These are phyloP conservation scores for Suillus fuscotomentosus DNA, from an alignment of 768 basidiomycete genomes.

Conservation along the genomic window DNA sequence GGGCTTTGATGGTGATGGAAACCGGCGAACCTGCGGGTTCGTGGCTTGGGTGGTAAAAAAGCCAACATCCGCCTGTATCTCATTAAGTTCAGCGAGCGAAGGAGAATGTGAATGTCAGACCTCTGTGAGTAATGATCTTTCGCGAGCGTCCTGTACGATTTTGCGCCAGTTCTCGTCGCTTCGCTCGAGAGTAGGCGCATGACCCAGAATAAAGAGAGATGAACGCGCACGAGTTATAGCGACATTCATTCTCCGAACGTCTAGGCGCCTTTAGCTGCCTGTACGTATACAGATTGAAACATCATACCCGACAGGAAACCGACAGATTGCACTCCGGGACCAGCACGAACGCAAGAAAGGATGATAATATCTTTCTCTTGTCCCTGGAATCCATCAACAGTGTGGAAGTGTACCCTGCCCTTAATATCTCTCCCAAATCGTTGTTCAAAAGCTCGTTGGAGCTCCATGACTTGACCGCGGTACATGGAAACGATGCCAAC, in stretches of 20 bases:
- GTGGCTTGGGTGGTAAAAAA: conserved; percentile 37
- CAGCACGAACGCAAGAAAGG: conserved; percentile 93
- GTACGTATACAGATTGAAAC: conserved; percentile 1
- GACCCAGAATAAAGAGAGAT: conserved; percentile 90
- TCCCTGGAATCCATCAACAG: conserved; percentile 98
- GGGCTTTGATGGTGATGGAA: conserved; percentile 21
- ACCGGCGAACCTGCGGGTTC: conserved; percentile 14
- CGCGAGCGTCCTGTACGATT: conserved; percentile 75
- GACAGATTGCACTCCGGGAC: conserved; percentile 75
- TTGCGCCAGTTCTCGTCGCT: conserved; percentile 78
- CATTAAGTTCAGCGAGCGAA: neutral
- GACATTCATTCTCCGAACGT: conserved; percentile 95
- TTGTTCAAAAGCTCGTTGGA: conserved; percentile 65
- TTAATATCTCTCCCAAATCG: conserved; percentile 73
- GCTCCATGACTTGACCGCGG: conserved; percentile 79
- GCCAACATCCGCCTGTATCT: conserved; percentile 29
- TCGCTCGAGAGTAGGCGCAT: conserved; percentile 85
- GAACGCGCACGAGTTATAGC: conserved; percentile 95
- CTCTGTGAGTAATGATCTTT: conserved; percentile 59
- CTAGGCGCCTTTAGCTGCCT: conserved; percentile 30
- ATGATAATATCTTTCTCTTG: conserved; percentile 99
- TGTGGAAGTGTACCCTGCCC: conserved; percentile 85
- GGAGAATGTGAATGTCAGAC: conserved; percentile 38
- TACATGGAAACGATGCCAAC: conserved; percentile 91
- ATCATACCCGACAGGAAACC: conserved; percentile 82